A percentile compares a stretch with the other conserved stretches of the same genome.
phyloP scores from a whole-genome alignment of 257 asterid species.

The Leptodermis oblonga region DNA sequence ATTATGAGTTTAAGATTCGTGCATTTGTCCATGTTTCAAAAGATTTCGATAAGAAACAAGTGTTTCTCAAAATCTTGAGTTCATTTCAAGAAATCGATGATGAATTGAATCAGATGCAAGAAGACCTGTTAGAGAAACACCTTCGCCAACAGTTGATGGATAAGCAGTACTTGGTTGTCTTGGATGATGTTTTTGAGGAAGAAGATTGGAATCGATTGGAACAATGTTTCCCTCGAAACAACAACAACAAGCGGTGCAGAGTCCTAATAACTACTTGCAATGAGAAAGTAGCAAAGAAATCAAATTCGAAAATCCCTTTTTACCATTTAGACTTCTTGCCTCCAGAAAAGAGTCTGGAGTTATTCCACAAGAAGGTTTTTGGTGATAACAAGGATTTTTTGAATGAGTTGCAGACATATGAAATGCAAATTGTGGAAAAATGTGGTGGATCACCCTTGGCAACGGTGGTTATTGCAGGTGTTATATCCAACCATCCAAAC shows the following conservation, averaged over 20 bases:
- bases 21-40: conserved; percentile 23
- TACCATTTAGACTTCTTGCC: conserved; percentile 15
- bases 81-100: background rate
- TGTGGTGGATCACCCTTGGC: background rate
- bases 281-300: conserved; percentile 7
- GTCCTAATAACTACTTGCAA: conserved; percentile 16
- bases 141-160: background rate
- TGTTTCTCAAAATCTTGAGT: conserved; percentile 18
- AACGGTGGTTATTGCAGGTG: conserved; percentile 26
- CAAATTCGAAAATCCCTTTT: background rate
- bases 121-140: background rate
- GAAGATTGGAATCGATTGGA: conserved; percentile 12
- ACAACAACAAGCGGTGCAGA: conserved; percentile 6
- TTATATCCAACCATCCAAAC: background rate
- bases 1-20: conserved; percentile 14
- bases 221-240: conserved; percentile 16
- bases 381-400: background rate
- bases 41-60: conserved; percentile 14
- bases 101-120: background rate
- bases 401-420: background rate
- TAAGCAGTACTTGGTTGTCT: too few relatives aligned
- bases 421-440: background rate
- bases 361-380: conserved; percentile 14
- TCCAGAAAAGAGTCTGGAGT: conserved; percentile 15
- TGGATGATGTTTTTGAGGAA: conserved; percentile 1